These are phyloP conservation scores for Aspergillus sparsus DNA, from an alignment of 495 filamentous ascomycete genomes.

Conservation along the genomic window DNA sequence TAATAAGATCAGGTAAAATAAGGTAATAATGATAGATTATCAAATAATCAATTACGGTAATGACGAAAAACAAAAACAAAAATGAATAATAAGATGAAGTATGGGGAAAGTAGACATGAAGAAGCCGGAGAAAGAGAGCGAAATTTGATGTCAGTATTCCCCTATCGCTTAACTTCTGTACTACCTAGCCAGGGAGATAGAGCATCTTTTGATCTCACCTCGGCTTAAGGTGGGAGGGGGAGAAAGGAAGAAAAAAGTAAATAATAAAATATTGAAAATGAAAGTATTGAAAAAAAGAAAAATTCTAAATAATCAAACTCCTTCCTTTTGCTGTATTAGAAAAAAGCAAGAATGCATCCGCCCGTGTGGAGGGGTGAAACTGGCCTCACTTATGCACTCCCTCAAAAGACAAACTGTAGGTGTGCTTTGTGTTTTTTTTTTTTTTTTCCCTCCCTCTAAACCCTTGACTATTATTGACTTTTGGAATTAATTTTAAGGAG, in stretches of 20 bases:
- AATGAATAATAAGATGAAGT: background rate
- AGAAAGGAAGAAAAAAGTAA: background rate
- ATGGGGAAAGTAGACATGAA: background rate
- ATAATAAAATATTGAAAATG: background rate
- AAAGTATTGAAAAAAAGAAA: conserved; percentile 2
- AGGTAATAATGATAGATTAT: background rate
- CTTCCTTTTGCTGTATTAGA: conserved; percentile 9
- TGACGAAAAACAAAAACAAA: background rate
- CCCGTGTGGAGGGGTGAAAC: conserved; percentile 17
- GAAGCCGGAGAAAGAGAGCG: conserved; percentile 17
- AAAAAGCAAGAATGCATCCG: conserved; percentile 25
- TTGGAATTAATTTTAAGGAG: no score
- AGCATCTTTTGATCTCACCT: conserved; percentile 2
- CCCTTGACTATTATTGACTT: no score
- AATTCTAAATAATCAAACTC: background rate
- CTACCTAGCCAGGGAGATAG: background rate
- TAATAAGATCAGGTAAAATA: background rate
- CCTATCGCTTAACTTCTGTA: background rate
- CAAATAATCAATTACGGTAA: background rate
- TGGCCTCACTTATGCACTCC: conserved; percentile 3
- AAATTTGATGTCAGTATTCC: conserved; percentile 9
- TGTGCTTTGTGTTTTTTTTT: conserved; percentile 3
- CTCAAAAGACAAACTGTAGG: background rate
- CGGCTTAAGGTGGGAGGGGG: background rate
- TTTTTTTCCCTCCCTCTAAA: background rate